Evolutionary conservation across 2,329 filamentous ascomycete species (phyloP).

Genomic region (Lecanicillium sp.): DNA sequence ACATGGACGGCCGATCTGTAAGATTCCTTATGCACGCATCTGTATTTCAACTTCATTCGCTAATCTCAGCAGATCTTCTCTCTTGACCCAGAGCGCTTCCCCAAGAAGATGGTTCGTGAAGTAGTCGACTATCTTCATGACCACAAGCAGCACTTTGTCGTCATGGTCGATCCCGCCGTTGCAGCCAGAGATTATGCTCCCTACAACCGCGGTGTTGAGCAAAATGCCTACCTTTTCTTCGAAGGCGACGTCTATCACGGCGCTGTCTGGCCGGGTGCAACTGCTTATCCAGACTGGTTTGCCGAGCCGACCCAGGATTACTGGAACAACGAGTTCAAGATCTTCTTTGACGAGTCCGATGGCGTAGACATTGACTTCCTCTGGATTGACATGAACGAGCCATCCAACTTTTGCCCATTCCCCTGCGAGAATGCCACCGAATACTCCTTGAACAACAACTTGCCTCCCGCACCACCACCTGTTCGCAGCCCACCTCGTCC

Average conservation of each 20-base stretch:
- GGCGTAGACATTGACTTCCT: constrained; percentile 69
- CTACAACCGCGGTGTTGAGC: constrained; percentile 30
- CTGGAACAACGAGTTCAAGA: constrained; percentile 59
- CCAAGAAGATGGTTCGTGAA: constrained; percentile 52
- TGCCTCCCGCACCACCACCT: constrained; percentile 52
- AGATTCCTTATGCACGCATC: background rate
- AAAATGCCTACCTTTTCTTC: constrained; percentile 37
- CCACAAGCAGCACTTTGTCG: constrained; percentile 59
- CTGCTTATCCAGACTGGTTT: constrained; percentile 72
- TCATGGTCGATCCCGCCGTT: constrained; percentile 70
- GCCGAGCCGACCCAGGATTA: constrained; percentile 51
- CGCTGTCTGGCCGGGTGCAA: constrained; percentile 71
- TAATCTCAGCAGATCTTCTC: constrained; percentile 40
- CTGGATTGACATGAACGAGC: constrained; percentile 62
- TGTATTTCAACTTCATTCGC: background rate
- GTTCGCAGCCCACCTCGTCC: constrained; percentile 53
- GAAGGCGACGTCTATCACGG: constrained; percentile 51
- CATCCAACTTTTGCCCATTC: constrained; percentile 22
- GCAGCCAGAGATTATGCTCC: constrained; percentile 47
- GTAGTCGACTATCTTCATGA: constrained; percentile 58
- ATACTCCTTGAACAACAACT: constrained; percentile 21
- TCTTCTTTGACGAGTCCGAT: constrained; percentile 52
- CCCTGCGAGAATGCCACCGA: constrained; percentile 48
- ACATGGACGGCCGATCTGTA: constrained; percentile 24
- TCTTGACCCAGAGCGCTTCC: constrained; percentile 55